Evolutionary conservation across 495 filamentous ascomycete species (phyloP).

Genomic region (Neurospora intermedia): DNA sequence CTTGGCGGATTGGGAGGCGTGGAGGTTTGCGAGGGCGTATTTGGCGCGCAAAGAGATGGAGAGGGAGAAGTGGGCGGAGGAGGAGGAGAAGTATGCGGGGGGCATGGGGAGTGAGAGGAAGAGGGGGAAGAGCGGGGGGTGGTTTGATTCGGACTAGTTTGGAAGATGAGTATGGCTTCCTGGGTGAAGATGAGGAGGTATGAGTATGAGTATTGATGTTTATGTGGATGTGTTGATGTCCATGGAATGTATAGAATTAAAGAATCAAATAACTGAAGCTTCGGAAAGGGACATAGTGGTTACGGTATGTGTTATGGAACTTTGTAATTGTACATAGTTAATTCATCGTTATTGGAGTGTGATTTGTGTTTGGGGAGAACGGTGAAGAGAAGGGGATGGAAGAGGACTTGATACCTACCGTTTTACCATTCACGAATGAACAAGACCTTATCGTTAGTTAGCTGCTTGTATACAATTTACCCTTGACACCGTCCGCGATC

Average conservation of each 20-base stretch:
- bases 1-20: conserved; percentile 82
- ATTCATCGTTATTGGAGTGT: not conserved
- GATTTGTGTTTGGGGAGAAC: no score
- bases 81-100: conserved; percentile 53
- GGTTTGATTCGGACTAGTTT: not conserved
- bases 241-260: not conserved
- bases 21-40: conserved; percentile 78
- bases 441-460: no score
- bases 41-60: conserved; percentile 48
- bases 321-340: not conserved
- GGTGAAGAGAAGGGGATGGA: no score
- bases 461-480: no score
- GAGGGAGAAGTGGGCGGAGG: conserved; percentile 57
- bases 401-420: no score
- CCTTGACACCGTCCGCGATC: no score
- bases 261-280: not conserved
- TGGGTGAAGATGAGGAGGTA: no score
- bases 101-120: conserved; percentile 31
- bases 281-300: not conserved
- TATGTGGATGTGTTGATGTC: no score
- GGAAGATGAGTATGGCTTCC: no score
- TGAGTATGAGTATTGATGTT: no score
- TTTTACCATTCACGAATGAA: no score
- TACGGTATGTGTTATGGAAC: not conserved
- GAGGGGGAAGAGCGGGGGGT: conserved; percentile 11